Base-by-base conservation (phyloP, 805 yeast genomes). In the Cyberlindnera petersonii region DNA sequence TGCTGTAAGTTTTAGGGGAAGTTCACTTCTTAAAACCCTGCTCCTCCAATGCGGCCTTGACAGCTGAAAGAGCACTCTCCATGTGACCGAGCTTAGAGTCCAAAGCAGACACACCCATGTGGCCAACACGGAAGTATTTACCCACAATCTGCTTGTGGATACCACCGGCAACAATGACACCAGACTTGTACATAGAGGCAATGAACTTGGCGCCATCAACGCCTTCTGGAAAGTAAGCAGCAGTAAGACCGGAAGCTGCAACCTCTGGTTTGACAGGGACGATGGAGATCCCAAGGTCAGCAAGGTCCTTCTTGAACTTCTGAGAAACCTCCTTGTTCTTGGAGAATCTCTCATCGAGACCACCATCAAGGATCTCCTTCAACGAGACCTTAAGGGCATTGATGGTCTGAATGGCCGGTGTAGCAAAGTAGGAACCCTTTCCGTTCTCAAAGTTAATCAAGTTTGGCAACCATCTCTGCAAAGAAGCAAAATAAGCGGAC, bases 101-200 rank as follows among this genome's bases (percentile, higher is more conserved):
- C 42, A 75, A 65, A 10, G 81, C 85, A 33, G 88, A 74, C 43
- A 78, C 80, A 47, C 97, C 96, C 98, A 91, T 91, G 66, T 89
- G 98, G 24, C 98, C 98, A 43, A 89, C 79, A 64, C 98, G 77
- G 69, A 91, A 86, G 68, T 89, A 89, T 61, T 82, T 80, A 43
- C 83, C 74, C 33, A 77, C 81, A 53, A 87, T 77, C 18, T 79
- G 86, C 62, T 77, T 80, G 66, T 85, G 91, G 48, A 89, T 82
- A 42, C 97, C 97, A 35, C 93, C 94, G 32, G 97, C 96, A 34
- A 89, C 74, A 18, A 82, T 76, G 55, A 84, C 76, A 15, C 88
- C 89, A 50, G 77, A 75, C 37, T 70, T 62, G 44, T 79, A 75
- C 47, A 86, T 63, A 33, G 49, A 55, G 31, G 69, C 61, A 45